Evolutionary conservation across 2,329 filamentous ascomycete genomes (phyloP), one percentile per base, ranked within the genome.

Genomic region (Alternaria alternata): DNA sequence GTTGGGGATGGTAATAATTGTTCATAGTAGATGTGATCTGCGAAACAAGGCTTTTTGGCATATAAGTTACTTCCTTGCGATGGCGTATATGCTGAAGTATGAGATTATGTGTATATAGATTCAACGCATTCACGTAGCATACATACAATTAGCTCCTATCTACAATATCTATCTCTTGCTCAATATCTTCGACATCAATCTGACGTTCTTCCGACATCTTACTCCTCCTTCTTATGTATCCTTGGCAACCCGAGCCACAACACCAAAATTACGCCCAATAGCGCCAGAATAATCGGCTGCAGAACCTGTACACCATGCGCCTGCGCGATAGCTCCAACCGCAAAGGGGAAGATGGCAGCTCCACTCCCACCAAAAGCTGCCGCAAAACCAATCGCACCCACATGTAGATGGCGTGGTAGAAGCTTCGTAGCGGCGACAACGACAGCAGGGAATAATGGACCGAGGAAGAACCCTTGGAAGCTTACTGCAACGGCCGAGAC

Each of bases 331-430:
- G 88, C 89, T 3, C 90, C 90, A 0, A 91, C 87, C 0, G 85
- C 85, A 57, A 83, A 93, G 82, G 46, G 90, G 83, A 77, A 91
- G 1, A 84, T 75, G 75, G 91, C 89, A 1, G 89, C 91, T 0
- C 92, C 92, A 2, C 85, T 86, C 0, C 91, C 89, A 3, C 92
- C 92, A 75, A 94, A 88, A 0, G 92, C 91, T 1, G 91, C 88
- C 0, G 90, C 89, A 69, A 96, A 94, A 0, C 92, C 92, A 63
- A 96, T 92, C 0, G 89, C 88, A n/a, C 86, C 87, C 42, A 95
- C 90, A 70, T 96, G 93, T 26, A 93, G 81, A 61, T 91, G 85
- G 39, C 82, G 83, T 0, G 92, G 91, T 1, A 96, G 81, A 4
- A 95, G 81, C 68, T 92, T 93, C 0, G 91, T 92, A 5, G 88